Percentiles rank a stretch among this genome's conserved stretches.
Conservation (phyloP, 108 stramenopile species). For the Skeletonema grethae region DNA sequence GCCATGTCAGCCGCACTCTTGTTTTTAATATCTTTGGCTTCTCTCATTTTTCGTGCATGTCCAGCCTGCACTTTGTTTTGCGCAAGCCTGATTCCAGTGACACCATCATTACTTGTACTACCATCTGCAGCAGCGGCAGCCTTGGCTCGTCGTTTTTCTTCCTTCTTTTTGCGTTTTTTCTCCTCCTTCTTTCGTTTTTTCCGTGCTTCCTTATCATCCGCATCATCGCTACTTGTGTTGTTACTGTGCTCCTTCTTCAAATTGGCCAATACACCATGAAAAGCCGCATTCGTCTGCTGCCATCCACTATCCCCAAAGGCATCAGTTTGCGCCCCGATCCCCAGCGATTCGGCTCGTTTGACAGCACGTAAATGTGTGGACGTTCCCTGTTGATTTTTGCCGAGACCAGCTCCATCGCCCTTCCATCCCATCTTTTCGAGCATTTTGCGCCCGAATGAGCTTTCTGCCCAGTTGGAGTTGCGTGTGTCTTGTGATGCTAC, state of each 20-base stretch:
- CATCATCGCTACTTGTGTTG: conserved; percentile 17
- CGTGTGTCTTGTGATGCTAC: conserved; percentile 68
- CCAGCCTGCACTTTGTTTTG: conserved; percentile 82
- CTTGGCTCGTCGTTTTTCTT: conserved; percentile 33
- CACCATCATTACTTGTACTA: neutral
- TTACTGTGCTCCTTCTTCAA: conserved; percentile 32
- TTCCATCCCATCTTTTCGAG: conserved; percentile 93
- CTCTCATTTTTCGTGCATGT: conserved; percentile 78
- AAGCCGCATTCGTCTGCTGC: conserved; percentile 48
- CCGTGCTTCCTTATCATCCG: conserved; percentile 17
- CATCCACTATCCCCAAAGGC: conserved; percentile 51
- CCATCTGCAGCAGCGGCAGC: conserved; percentile 9
- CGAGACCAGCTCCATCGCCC: conserved; percentile 82
- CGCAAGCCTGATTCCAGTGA: conserved; percentile 43
- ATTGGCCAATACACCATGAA: conserved; percentile 52
- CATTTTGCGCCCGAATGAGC: conserved; percentile 67
- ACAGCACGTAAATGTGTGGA: conserved; percentile 46
- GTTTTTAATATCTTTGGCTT: conserved; percentile 75
- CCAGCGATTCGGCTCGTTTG: conserved; percentile 59
- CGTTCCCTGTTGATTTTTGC: conserved; percentile 70
- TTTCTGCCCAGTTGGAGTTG: conserved; percentile 71
- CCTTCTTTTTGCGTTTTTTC: conserved; percentile 48
- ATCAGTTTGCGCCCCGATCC: conserved; percentile 69
- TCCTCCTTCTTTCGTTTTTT: conserved; percentile 43
- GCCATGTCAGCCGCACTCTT: conserved; percentile 76